Percentiles rank a stretch among this genome's conserved stretches.
phyloP scores from a whole-genome alignment of 2,329 filamentous ascomycete genomes.

The Colletotrichum costaricense region DNA sequence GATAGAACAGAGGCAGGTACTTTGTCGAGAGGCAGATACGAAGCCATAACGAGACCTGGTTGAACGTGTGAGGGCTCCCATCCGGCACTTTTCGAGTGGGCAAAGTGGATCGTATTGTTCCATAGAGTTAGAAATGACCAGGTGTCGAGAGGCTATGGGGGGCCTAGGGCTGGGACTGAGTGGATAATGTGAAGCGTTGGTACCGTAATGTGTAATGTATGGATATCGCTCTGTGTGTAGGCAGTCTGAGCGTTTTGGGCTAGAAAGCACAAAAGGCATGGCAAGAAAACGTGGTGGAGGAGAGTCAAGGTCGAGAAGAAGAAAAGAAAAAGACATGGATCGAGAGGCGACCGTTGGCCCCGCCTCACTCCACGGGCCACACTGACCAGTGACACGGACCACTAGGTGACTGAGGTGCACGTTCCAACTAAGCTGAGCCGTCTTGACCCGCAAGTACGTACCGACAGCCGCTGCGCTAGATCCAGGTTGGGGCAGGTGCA shows the following conservation, averaged over 20 bases:
- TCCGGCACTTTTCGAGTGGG: not conserved
- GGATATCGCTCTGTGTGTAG: too few species aligned
- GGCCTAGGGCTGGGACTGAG: not conserved
- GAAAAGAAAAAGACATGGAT: not conserved
- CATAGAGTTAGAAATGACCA: not conserved
- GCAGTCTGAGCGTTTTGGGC: not conserved
- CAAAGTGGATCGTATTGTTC: constrained; percentile 3
- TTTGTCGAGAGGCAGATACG: not conserved
- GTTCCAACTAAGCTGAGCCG: constrained; percentile 12
- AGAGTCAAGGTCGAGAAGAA: not conserved
- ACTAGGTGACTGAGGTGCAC: not conserved
- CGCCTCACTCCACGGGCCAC: not conserved
- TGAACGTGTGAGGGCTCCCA: constrained; percentile 29
- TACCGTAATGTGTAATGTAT: too few species aligned
- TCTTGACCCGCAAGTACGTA: constrained; percentile 20
- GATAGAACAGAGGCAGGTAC: not conserved
- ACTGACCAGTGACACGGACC: not conserved
- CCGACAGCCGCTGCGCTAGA: constrained; percentile 11
- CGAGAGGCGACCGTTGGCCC: constrained; percentile 10
- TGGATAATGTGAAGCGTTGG: not conserved
- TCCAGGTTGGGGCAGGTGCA: constrained; percentile 5
- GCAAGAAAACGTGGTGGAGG: constrained; percentile 20
- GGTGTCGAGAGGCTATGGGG: constrained; percentile 1
- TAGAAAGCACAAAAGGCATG: not conserved
- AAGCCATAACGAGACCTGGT: not conserved